These are phyloP conservation scores for Epichloe glyceriae DNA, from an alignment of 2,329 filamentous ascomycete species.

Conservation along the genomic window DNA sequence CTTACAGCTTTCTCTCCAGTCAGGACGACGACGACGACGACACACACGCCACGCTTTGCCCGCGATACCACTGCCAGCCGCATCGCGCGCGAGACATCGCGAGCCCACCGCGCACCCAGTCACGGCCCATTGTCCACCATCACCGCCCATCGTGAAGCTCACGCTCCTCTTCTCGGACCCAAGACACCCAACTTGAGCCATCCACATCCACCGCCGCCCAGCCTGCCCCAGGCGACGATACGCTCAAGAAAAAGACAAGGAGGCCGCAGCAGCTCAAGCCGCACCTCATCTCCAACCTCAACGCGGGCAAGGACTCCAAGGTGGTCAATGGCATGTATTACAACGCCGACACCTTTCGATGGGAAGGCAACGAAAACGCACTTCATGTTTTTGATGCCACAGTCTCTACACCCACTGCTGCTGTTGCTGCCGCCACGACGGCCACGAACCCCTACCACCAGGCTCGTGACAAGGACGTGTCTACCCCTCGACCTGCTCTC, in stretches of 20 bases:
- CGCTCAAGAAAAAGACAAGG: slow-evolving; percentile 44
- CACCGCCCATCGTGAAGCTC: slow-evolving; percentile 40
- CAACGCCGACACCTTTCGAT: slow-evolving; percentile 72
- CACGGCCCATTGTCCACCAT: slow-evolving; percentile 40
- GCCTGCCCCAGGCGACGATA: slow-evolving; percentile 26
- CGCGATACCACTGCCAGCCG: slow-evolving; percentile 53
- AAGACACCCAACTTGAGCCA: slow-evolving; percentile 30
- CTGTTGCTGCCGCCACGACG: slow-evolving; percentile 14
- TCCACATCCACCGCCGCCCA: slow-evolving; percentile 19
- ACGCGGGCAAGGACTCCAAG: slow-evolving; percentile 61
- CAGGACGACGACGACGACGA: slow-evolving; percentile 24
- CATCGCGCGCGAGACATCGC: slow-evolving; percentile 48
- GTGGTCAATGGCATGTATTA: slow-evolving; percentile 86
- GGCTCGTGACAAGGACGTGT: slow-evolving; percentile 41
- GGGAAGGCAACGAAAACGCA: slow-evolving; percentile 93
- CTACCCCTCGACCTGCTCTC: slow-evolving; percentile 58
- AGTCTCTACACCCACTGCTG: slow-evolving; percentile 38
- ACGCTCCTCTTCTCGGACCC: slow-evolving; percentile 38
- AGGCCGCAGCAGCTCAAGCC: slow-evolving; percentile 59
- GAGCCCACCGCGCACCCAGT: slow-evolving; percentile 46
- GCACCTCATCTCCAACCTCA: slow-evolving; percentile 77
- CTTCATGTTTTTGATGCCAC: slow-evolving; percentile 64
- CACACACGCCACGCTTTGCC: slow-evolving; percentile 45
- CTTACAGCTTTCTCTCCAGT: slow-evolving; percentile 44
- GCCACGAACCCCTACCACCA: slow-evolving; percentile 18